These are phyloP conservation scores for Calonectria ilicicola DNA, from an alignment of 2,329 filamentous ascomycete species.

Conservation along the genomic window DNA sequence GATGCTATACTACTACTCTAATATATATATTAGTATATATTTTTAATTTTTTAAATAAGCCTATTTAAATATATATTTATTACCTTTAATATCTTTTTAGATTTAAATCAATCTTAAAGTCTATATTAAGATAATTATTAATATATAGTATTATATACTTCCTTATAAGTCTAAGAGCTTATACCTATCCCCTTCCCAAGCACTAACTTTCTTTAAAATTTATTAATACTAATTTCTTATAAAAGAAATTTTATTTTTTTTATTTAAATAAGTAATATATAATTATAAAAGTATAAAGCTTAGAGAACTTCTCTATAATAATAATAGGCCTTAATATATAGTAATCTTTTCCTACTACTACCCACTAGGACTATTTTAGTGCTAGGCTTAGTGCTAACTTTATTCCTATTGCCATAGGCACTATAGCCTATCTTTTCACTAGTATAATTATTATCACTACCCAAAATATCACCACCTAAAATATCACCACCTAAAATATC, in stretches of 20 bases:
- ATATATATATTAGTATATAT: not conserved
- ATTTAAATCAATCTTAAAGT: constrained; percentile 5
- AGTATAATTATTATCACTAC: not conserved
- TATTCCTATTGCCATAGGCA: too few species aligned
- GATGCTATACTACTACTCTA: not conserved
- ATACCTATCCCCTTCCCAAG: constrained; percentile 1
- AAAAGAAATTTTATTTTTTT: not conserved
- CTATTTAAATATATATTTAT: not conserved
- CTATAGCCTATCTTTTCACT: not conserved
- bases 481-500: not conserved
- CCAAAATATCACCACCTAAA: not conserved
- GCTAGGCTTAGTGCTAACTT: not conserved
- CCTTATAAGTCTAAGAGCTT: not conserved
- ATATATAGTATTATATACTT: constrained; percentile 2
- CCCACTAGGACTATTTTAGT: not conserved
- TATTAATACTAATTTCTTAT: not conserved
- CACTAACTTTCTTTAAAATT: constrained; percentile 1
- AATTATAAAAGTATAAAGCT: constrained; percentile 10
- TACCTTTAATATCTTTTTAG: not conserved
- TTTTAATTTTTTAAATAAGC: too few species aligned
- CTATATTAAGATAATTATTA: not conserved
- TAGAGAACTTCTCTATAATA: not conserved
- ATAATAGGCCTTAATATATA: constrained; percentile 10
- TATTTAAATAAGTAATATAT: not conserved
- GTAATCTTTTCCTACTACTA: not conserved